Evolutionary conservation across 2,329 filamentous ascomycete species (phyloP).

Genomic region (Orbilia quercus): DNA sequence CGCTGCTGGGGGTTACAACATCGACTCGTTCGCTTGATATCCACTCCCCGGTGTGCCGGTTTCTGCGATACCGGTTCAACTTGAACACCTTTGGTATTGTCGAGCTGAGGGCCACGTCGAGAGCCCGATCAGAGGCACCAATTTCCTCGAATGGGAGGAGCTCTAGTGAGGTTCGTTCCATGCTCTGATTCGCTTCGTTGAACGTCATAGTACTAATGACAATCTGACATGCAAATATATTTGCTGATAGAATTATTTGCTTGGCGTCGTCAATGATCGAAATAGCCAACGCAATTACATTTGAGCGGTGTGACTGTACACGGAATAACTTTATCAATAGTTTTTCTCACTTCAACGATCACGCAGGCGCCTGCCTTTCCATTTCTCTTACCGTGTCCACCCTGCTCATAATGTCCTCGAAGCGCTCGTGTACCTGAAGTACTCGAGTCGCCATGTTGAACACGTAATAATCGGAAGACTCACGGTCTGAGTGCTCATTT

Average conservation of each 20-base stretch:
- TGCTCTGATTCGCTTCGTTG: conserved; percentile 2
- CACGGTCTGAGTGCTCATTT: conserved; percentile 9
- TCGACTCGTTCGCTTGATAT: too few relatives aligned
- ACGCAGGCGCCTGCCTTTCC: background rate
- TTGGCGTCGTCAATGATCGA: conserved; percentile 6
- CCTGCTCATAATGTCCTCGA: conserved; percentile 6
- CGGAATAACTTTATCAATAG: background rate
- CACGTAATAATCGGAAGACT: conserved; percentile 32
- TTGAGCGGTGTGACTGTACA: background rate
- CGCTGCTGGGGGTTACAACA: too few relatives aligned
- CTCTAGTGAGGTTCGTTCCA: background rate
- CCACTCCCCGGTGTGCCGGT: too few relatives aligned
- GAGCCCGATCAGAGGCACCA: too few relatives aligned
- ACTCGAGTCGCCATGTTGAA: conserved; percentile 1
- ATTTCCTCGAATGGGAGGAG: background rate
- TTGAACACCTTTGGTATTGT: too few relatives aligned
- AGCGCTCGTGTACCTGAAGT: conserved; percentile 8
- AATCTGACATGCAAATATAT: background rate
- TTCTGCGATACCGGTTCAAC: too few relatives aligned
- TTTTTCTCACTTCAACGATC: background rate
- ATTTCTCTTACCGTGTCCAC: background rate
- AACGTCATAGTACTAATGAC: conserved; percentile 14
- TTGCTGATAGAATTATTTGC: background rate
- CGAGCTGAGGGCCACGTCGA: too few relatives aligned
- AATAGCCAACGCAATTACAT: background rate